phyloP scores from a whole-genome alignment of 306 rosid species.

The Cucurbita ficifolia region DNA sequence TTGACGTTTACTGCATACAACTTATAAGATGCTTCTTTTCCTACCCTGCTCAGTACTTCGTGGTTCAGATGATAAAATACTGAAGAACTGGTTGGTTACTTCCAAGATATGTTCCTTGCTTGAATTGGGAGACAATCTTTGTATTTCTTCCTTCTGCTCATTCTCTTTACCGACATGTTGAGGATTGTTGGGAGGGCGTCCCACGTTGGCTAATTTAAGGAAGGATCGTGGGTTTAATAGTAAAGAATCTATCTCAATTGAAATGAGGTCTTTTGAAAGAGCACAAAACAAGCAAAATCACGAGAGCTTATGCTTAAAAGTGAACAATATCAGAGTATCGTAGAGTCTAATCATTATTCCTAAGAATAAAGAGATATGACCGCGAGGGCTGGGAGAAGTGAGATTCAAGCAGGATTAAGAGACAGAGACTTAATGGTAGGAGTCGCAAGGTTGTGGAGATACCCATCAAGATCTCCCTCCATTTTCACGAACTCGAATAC shows the following conservation, averaged over 20 bases:
- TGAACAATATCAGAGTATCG: too few species aligned
- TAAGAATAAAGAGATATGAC: too few species aligned
- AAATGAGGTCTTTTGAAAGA: too few species aligned
- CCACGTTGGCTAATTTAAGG: too few species aligned
- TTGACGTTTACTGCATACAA: background rate
- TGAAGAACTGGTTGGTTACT: background rate
- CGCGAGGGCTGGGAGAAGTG: background rate
- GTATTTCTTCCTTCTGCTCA: background rate
- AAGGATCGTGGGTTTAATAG: too few species aligned
- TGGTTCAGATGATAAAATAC: background rate
- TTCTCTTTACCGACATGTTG: background rate
- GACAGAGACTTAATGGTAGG: background rate
- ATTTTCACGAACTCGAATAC: background rate
- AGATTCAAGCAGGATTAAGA: background rate
- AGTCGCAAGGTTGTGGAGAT: background rate
- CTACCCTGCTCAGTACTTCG: background rate
- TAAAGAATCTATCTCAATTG: too few species aligned
- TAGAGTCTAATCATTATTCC: too few species aligned
- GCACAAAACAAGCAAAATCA: too few species aligned
- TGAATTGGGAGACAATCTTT: background rate
- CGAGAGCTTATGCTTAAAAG: too few species aligned
- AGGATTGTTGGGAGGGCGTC: too few species aligned
- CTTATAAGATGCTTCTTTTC: background rate
- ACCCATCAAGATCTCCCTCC: background rate
- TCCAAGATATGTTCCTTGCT: background rate